Evolutionary conservation across 345 rosid genomes (phyloP), one percentile per base, ranked within the genome.

Genomic region (Euclidium syriacum): DNA sequence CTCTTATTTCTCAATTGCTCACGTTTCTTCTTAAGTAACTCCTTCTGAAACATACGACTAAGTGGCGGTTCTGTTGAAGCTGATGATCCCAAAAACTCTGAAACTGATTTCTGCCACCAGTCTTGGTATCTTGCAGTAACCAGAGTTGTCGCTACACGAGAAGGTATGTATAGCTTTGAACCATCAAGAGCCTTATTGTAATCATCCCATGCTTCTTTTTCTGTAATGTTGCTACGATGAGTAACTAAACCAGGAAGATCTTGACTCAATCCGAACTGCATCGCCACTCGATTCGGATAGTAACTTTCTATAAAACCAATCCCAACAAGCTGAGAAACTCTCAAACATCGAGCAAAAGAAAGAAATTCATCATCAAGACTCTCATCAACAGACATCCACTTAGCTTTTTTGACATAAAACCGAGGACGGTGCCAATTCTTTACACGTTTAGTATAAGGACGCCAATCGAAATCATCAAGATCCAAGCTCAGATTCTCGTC

Each of bases 201-300:
- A 22, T 78, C 68, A 52, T 50, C 43, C 67, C 67, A 10, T 0
- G 70, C 58, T 30, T 63, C 59, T 15, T 42, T 34, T 35, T 54
- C 29, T 30, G 53, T 41, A 54, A 48, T 27, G 22, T 26, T 40
- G 12, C 52, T 52, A 26, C 0, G 50, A 14, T 52, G 29, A 42
- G 30, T 53, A 41, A 65, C 52, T 4, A 12, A 34, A 26, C 53
- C 65, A 2, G 81, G 87, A 49, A 77, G 19, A 75, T 78, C 85
- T 54, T 85, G 89, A 67, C 76, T 78, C 33, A 85, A 6, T 8
- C 87, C 88, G 10, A 85, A 81, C 43, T 87, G 91, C 82, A 72
- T 77, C 1, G 81, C 77, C 11, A 82, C 84, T 40, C 86, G 73
- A 59, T 87, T 75, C 0, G 86, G 91, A 6, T 62, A 67, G 42